Evolutionary conservation across 345 rosid species (phyloP).

Genomic region (Eucalyptus regnans): DNA sequence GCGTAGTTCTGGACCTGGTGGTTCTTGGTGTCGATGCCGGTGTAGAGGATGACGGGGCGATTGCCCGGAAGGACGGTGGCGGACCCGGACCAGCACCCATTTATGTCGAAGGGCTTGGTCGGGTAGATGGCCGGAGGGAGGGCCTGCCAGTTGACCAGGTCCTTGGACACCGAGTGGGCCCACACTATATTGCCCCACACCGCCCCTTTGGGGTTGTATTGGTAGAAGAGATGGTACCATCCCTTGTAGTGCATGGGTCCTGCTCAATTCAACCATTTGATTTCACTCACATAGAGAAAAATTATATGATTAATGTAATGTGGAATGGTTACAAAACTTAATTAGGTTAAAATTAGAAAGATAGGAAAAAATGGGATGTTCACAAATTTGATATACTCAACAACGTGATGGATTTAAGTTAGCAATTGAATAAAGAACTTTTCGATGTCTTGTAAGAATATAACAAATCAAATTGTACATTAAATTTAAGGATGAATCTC

Average conservation of each 20-base stretch:
- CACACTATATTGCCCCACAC: slow-evolving; percentile 95
- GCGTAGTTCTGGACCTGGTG: slow-evolving; percentile 69
- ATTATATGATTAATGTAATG: neutral
- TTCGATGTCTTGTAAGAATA: neutral
- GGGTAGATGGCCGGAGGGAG: slow-evolving; percentile 63
- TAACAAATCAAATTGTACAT: neutral
- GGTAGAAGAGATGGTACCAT: slow-evolving; percentile 72
- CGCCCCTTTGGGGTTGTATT: slow-evolving; percentile 69
- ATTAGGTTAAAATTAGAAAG: neutral
- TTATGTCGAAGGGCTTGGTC: slow-evolving; percentile 48
- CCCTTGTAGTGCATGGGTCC: slow-evolving; percentile 77
- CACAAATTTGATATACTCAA: neutral
- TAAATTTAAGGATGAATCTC: neutral
- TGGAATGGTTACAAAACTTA: neutral
- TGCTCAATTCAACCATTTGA: neutral
- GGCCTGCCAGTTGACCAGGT: slow-evolving; percentile 64
- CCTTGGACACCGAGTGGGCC: slow-evolving; percentile 91
- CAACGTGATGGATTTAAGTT: neutral
- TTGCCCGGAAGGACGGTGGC: slow-evolving; percentile 49
- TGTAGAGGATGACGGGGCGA: slow-evolving; percentile 58
- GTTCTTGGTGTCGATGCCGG: slow-evolving; percentile 39
- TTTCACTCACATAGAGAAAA: neutral
- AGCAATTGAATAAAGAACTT: neutral
- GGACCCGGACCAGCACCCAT: slow-evolving; percentile 90
- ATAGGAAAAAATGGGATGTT: neutral